A percentile compares a stretch with the other conserved stretches of the same genome.
phyloP scores from a whole-genome alignment of 1,284 basidiomycete species.

The Veloporphyrellus conicus region DNA sequence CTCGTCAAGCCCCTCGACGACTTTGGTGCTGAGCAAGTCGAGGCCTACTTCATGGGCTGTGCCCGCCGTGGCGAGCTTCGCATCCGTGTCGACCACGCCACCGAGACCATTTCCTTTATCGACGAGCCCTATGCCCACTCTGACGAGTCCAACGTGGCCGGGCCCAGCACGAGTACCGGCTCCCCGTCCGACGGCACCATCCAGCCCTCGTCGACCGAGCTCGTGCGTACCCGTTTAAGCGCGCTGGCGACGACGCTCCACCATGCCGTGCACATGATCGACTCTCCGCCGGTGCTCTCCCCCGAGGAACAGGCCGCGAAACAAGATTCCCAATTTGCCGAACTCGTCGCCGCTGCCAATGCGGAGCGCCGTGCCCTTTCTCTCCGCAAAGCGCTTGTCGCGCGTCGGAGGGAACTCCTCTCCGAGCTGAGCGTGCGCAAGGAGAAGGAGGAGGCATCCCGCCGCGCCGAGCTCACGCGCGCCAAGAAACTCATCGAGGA shows the following conservation, averaged over 20 bases:
- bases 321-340: slow-evolving; percentile 49
- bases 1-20: slow-evolving; percentile 73
- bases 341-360: slow-evolving; percentile 57
- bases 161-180: slow-evolving; percentile 14
- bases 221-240: slow-evolving; percentile 74
- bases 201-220: slow-evolving; percentile 66
- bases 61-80: slow-evolving; percentile 85
- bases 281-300: slow-evolving; percentile 38
- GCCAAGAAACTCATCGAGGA: slow-evolving; percentile 74
- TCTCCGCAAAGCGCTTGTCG: slow-evolving; percentile 77
- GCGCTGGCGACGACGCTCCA: slow-evolving; percentile 72
- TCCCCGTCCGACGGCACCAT: slow-evolving; percentile 33
- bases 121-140: slow-evolving; percentile 64
- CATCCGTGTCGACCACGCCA: slow-evolving; percentile 88
- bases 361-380: slow-evolving; percentile 74
- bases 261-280: slow-evolving; percentile 57
- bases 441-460: slow-evolving; percentile 86
- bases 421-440: slow-evolving; percentile 82
- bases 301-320: slow-evolving; percentile 55
- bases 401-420: slow-evolving; percentile 82
- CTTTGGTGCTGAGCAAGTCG: slow-evolving; percentile 75
- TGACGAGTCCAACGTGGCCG: slow-evolving; percentile 37
- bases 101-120: slow-evolving; percentile 81
- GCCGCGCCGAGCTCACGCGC: slow-evolving; percentile 69
- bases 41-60: slow-evolving; percentile 91